Evolutionary conservation across 768 basidiomycete genomes (phyloP), one percentile per base, ranked within the genome.

Genomic region (Gymnopilus dilepis): DNA sequence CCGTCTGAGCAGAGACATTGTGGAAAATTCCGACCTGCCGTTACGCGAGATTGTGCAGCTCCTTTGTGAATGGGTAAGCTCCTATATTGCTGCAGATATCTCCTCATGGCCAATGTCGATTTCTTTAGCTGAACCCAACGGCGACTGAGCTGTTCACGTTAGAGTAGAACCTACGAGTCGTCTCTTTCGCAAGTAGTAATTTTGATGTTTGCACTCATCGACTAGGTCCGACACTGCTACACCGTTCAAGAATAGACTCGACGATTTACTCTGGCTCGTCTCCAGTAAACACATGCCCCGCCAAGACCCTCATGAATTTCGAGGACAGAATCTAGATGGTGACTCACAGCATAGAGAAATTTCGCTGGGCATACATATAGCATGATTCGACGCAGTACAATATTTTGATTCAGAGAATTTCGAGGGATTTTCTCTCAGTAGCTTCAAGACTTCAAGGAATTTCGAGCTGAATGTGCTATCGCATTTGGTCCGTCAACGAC

Each of bases 31-130:
- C 38, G 68, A 69, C 61, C 5, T 52, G 54, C 48, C 56, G 8
- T 63, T 69, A 66, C 66, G 63, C 40, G 61, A 71, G 62, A 70
- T 72, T 60, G 54, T 73, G 59, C 64, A 59, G 45, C 65, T 73
- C 48, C 43, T 72, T 64, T 55, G 52, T 53, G 68, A 73, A 70
- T 72, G 70, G 69, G 69, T 69, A 65, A 65, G 68, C 45, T 58
- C 53, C 54, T 43, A 50, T 58, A 56, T 21, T 30, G 28, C 28
- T 57, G n/a, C 24, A 30, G 21, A 61, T 59, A 57, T 56, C 33
- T 47, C 34, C 42, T 59, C 24, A 56, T 56, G 50, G 42, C 50
- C 19, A 43, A 63, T 58, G 33, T 60, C 30, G 31, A 48, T 65
- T 62, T 67, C 30, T 63, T 60, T 43, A 65, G 64, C 59, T 66